Conservation (phyloP, 139 green algal genomes). For the Chlorella sp. region DNA sequence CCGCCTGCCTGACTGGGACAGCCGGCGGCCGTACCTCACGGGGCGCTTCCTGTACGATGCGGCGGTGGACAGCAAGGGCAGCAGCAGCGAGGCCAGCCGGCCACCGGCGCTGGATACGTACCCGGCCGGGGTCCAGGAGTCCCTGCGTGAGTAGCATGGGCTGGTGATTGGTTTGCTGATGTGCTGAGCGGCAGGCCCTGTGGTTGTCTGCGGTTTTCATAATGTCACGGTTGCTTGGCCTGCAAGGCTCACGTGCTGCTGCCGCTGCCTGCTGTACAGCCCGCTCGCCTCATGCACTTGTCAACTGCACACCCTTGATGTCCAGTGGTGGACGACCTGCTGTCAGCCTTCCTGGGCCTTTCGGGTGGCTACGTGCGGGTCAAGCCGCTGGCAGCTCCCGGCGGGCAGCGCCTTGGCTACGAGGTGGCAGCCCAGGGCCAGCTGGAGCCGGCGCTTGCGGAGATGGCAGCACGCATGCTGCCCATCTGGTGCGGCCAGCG, state of each 20-base stretch:
- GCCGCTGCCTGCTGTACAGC: background rate
- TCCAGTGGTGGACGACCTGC: constrained; percentile 85
- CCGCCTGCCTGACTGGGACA: constrained; percentile 30
- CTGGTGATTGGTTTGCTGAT: background rate
- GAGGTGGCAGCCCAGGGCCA: constrained; percentile 41
- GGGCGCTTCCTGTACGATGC: constrained; percentile 27
- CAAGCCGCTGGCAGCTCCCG: background rate
- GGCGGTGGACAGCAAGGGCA: background rate
- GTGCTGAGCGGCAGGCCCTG: no score
- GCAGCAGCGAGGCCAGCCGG: background rate
- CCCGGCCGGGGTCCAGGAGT: background rate
- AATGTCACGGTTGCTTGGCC: background rate
- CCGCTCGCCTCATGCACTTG: background rate
- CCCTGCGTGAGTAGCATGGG: constrained; percentile 6
- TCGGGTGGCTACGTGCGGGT: constrained; percentile 62
- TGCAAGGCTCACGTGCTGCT: background rate
- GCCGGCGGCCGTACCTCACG: constrained; percentile 29
- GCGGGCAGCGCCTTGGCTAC: constrained; percentile 53
- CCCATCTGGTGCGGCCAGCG: constrained; percentile 69
- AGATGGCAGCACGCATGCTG: constrained; percentile 79
- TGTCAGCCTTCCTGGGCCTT: constrained; percentile 83
- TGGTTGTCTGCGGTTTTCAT: no score
- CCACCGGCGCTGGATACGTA: constrained; percentile 4
- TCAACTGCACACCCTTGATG: background rate
- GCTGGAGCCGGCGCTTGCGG: constrained; percentile 64